These are phyloP conservation scores for Alternaria burnsii DNA, from an alignment of 2,329 filamentous ascomycete species.

Conservation along the genomic window DNA sequence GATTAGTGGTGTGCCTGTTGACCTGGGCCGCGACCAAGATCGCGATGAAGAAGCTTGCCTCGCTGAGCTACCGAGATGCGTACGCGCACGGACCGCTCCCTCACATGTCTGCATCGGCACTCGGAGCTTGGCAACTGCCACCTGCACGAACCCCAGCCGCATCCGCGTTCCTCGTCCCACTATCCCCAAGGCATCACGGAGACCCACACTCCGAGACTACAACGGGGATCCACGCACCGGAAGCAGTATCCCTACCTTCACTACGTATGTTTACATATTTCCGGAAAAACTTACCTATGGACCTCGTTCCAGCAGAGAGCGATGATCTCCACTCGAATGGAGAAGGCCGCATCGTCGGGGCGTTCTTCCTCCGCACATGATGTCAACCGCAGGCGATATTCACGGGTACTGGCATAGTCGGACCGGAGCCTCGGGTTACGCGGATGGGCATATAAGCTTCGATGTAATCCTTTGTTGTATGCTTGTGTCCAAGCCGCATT, in stretches of 20 bases:
- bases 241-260: not conserved
- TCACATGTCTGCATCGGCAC: not conserved
- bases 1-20: not conserved
- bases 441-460: slow-evolving; percentile 19
- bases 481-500: slow-evolving; percentile 1
- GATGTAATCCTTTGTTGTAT: not conserved
- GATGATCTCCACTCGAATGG: slow-evolving; percentile 5
- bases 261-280: not conserved
- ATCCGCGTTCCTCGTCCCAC: not conserved
- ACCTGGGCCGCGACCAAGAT: not conserved
- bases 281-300: not conserved
- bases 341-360: not conserved
- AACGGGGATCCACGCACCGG: not conserved
- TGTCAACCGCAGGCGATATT: slow-evolving; percentile 6
- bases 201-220: not conserved
- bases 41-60: not conserved
- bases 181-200: not conserved
- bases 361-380: slow-evolving; percentile 16
- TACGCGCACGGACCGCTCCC: not conserved
- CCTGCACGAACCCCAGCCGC: not conserved
- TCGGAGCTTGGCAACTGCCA: not conserved
- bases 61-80: not conserved
- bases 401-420: not conserved
- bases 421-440: slow-evolving; percentile 6
- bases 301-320: slow-evolving; percentile 3